These are phyloP conservation scores for Penicillium mononematosum DNA, from an alignment of 495 filamentous ascomycete genomes.

Conservation along the genomic window DNA sequence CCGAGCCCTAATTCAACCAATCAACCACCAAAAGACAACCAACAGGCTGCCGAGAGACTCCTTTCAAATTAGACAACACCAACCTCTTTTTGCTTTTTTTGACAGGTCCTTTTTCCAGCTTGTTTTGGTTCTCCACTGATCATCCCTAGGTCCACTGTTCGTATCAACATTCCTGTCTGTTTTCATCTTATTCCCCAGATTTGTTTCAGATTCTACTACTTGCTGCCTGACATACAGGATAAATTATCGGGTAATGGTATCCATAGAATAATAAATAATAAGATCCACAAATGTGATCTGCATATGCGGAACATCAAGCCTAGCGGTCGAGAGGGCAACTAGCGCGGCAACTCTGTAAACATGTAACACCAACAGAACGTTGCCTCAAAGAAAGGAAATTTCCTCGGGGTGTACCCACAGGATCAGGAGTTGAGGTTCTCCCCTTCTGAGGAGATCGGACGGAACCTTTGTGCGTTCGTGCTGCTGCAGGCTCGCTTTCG, in stretches of 20 bases:
- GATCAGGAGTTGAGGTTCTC: neutral
- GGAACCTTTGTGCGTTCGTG: constrained; percentile 25
- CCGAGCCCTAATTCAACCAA: constrained; percentile 11
- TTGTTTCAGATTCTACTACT: constrained; percentile 7
- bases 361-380: constrained; percentile 1
- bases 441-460: constrained; percentile 7
- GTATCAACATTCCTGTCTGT: constrained; percentile 1
- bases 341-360: neutral
- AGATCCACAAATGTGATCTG: constrained; percentile 6
- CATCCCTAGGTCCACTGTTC: constrained; percentile 2
- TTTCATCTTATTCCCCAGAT: constrained; percentile 15
- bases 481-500: constrained; percentile 19
- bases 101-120: neutral
- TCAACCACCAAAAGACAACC: constrained; percentile 2
- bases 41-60: constrained; percentile 1
- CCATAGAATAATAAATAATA: neutral
- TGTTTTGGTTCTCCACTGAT: constrained; percentile 3
- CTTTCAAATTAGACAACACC: constrained; percentile 13
- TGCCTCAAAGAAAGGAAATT: constrained; percentile 1
- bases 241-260: neutral
- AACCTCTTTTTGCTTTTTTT: constrained; percentile 12
- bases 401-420: neutral
- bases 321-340: neutral
- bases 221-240: neutral
- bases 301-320: constrained; percentile 16